These are phyloP conservation scores for Lyophyllum decastes DNA, from an alignment of 768 basidiomycete species.

Conservation along the genomic window DNA sequence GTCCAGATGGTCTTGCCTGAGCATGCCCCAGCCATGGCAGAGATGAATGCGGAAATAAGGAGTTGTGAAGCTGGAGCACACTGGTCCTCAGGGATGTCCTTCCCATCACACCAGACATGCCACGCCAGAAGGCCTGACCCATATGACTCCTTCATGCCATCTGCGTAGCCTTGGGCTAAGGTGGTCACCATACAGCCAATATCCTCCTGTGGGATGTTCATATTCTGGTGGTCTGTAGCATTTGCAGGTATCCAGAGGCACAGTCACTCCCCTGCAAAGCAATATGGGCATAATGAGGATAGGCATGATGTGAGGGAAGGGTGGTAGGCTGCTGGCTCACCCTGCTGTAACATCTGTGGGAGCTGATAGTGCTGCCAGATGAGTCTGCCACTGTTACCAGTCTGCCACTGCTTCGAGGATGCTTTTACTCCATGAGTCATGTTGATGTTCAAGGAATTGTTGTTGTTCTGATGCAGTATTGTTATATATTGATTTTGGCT, in stretches of 20 bases:
- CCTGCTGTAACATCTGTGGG: not conserved
- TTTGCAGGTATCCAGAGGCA: constrained; percentile 23
- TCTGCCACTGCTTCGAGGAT: no score
- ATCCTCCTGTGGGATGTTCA: not conserved
- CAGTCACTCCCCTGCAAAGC: constrained; percentile 25
- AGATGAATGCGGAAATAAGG: constrained; percentile 30
- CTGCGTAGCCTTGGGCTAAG: not conserved
- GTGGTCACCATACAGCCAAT: not conserved
- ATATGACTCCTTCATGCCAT: not conserved
- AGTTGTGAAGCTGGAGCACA: constrained; percentile 25
- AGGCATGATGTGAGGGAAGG: constrained; percentile 15
- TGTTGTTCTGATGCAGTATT: no score
- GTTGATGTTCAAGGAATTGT: no score
- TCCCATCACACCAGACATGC: constrained; percentile 40
- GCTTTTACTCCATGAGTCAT: no score
- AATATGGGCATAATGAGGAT: constrained; percentile 25
- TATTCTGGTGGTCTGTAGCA: no score
- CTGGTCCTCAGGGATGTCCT: constrained; percentile 29
- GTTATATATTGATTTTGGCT: no score
- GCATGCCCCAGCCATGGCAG: constrained; percentile 31
- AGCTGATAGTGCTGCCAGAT: not conserved
- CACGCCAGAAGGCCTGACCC: constrained; percentile 32
- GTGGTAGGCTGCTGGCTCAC: not conserved
- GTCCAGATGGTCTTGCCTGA: constrained; percentile 29
- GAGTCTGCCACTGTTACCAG: no score